Evolutionary conservation across 225 moss, liverwort and hornwort species (phyloP).

Genomic region (Physcomitrium patens): DNA sequence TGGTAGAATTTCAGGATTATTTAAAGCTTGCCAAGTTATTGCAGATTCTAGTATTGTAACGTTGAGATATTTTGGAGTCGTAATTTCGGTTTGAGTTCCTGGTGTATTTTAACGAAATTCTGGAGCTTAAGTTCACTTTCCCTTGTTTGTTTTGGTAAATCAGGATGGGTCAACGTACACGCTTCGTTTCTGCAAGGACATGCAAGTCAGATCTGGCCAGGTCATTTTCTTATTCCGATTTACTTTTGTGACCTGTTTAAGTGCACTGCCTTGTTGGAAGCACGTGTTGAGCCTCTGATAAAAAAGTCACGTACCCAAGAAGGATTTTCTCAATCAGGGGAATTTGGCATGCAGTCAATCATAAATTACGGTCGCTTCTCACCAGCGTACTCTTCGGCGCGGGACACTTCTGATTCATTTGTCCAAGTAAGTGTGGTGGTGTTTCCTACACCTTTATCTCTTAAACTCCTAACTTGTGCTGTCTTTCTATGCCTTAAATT

Average conservation of each 20-base stretch:
- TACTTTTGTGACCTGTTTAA: constrained; percentile 10
- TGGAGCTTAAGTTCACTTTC: constrained; percentile 30
- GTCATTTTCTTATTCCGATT: constrained; percentile 37
- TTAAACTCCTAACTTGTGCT: constrained; percentile 19
- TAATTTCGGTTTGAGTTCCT: constrained; percentile 26
- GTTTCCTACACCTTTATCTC: neutral
- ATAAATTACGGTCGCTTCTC: constrained; percentile 55
- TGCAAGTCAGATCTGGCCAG: constrained; percentile 57
- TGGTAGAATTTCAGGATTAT: neutral
- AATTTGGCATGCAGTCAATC: constrained; percentile 44
- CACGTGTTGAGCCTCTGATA: constrained; percentile 2
- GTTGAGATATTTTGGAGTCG: neutral
- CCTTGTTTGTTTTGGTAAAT: constrained; percentile 33
- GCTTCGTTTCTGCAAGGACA: constrained; percentile 89
- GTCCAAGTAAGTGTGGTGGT: constrained; percentile 51
- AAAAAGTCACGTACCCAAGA: constrained; percentile 9
- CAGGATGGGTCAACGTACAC: constrained; percentile 60
- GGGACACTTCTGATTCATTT: constrained; percentile 24
- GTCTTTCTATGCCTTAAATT: neutral
- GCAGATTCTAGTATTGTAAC: constrained; percentile 8
- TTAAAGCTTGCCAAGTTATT: neutral
- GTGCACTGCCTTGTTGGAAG: neutral
- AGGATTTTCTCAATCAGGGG: constrained; percentile 16
- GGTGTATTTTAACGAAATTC: constrained; percentile 1
- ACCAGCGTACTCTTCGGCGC: constrained; percentile 39